Conservation (phyloP, 1,284 basidiomycete species). For the Cronartium quercuum region DNA sequence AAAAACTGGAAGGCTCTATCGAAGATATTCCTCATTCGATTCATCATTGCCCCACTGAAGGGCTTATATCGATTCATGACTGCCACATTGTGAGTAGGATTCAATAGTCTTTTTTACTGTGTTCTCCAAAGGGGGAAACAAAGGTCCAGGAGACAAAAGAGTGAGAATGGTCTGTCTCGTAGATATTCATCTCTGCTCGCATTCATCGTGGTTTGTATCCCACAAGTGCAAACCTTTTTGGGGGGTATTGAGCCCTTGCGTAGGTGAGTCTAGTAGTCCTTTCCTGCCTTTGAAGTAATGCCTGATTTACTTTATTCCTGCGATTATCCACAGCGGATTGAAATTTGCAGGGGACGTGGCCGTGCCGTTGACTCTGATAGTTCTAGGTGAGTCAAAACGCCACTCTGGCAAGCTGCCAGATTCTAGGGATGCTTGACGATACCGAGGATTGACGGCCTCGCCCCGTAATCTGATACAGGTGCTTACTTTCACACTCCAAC, state of each 20-base stretch:
- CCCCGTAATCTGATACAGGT: background rate
- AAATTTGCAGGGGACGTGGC: conserved; percentile 50
- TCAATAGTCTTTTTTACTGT: background rate
- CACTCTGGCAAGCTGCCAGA: conserved; percentile 37
- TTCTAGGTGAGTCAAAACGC: conserved; percentile 46
- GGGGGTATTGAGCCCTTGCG: conserved; percentile 49
- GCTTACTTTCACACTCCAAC: conserved; percentile 15
- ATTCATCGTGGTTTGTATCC: conserved; percentile 51
- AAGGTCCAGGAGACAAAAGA: background rate
- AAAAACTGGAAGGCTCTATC: background rate
- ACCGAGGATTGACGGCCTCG: background rate
- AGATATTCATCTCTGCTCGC: conserved; percentile 50
- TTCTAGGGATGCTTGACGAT: background rate
- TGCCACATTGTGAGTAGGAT: conserved; percentile 35
- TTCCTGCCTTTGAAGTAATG: too few species aligned
- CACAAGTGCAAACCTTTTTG: conserved; percentile 49
- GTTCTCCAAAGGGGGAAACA: background rate
- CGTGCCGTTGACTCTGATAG: conserved; percentile 52
- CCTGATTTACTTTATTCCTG: too few species aligned
- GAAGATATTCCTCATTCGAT: conserved; percentile 3
- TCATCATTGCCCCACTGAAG: conserved; percentile 39
- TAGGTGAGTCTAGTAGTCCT: conserved; percentile 40
- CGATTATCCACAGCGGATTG: conserved; percentile 46
- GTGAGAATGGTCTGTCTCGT: conserved; percentile 18
- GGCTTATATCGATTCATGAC: conserved; percentile 45